Evolutionary conservation across 371 early-diverging fungal species (phyloP).

Genomic region (Massospora cicadina): DNA sequence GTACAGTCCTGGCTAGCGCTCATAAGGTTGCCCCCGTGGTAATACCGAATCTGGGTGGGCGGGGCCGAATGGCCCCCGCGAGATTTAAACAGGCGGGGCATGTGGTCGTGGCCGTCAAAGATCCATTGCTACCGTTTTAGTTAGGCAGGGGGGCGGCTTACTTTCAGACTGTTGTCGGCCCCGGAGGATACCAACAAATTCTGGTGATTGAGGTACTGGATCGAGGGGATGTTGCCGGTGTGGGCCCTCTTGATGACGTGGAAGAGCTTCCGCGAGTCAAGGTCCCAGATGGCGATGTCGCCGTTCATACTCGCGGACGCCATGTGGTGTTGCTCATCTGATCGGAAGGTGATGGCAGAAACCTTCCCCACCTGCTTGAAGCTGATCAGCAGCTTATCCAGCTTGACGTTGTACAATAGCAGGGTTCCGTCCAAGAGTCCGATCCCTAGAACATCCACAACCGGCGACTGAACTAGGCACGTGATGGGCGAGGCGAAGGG

Average conservation of each 20-base stretch:
- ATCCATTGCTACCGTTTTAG: constrained; percentile 57
- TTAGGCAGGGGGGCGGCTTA: constrained; percentile 12
- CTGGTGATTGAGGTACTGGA: constrained; percentile 64
- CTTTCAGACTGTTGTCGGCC: constrained; percentile 78
- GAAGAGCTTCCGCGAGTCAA: constrained; percentile 48
- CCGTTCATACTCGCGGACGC: constrained; percentile 73
- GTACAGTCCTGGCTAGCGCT: constrained; percentile 69
- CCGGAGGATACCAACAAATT: constrained; percentile 76
- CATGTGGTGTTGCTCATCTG: constrained; percentile 68
- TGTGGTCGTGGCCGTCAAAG: constrained; percentile 66
- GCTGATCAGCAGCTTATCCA: constrained; percentile 49
- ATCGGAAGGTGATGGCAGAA: constrained; percentile 69
- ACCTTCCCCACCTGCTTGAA: constrained; percentile 74
- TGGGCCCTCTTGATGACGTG: constrained; percentile 73
- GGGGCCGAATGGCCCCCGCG: constrained; percentile 77
- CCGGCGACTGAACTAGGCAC: constrained; percentile 67
- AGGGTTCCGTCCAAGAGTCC: constrained; percentile 77
- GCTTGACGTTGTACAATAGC: constrained; percentile 61
- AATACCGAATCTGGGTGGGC: constrained; percentile 58
- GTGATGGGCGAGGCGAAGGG: constrained; percentile 56
- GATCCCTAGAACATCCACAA: constrained; percentile 79
- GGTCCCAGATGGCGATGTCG: constrained; percentile 83
- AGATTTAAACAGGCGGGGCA: constrained; percentile 57
- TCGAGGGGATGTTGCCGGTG: constrained; percentile 45
- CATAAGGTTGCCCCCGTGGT: constrained; percentile 57